Evolutionary conservation across 768 basidiomycete genomes (phyloP), one percentile per base, ranked within the genome.

Genomic region (Tylopilus intermedius): DNA sequence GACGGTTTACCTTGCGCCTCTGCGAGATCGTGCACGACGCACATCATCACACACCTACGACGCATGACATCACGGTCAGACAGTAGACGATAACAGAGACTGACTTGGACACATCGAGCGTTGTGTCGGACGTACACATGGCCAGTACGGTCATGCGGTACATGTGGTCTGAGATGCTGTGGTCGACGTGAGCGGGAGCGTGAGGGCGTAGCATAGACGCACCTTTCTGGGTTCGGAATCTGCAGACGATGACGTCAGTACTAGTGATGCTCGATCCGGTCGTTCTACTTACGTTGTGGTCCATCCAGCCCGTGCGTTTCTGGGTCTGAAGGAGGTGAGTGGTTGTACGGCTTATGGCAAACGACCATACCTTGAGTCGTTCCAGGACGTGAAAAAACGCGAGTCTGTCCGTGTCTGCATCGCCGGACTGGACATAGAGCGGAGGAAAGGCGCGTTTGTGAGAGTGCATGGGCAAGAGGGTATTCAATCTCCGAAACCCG

Each of bases 91-190:
- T 29, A 13, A 32, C 9, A 3, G 10, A 30, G 32, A 63, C 80
- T 47, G 54, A 90, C 90, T 86, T 87, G 61, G 87, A 68, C 26
- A 88, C 68, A 67, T 90, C 88, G 8, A 92, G 77, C 1, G 74
- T 76, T n/a, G 71, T 47, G 62, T 90, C 90, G 0, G 90, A 84
- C 5, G 82, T 79, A 55, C 92, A 88, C 82, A 99, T 86, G 4
- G 93, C 86, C 40, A 98, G 78, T n/a, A 97, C 67, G 2, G 92
- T 87, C 95, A 99, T 97, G 44, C 95, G 77, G 67, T 93, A 90
- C 95, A 96, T 97, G 63, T 97, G 94, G 68, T 98, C 95, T 8
- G 92, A 85, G 57, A 97, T 94, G 58, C 89, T 92, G 54, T 9
- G 18, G 24, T 24, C 11, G 29, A 38, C 9, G 18, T 57, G 43